A percentile compares a stretch with the other conserved stretches of the same genome.
Evolutionary conservation across 108 stramenopile species (phyloP).

Genomic region (Seminavis robusta): DNA sequence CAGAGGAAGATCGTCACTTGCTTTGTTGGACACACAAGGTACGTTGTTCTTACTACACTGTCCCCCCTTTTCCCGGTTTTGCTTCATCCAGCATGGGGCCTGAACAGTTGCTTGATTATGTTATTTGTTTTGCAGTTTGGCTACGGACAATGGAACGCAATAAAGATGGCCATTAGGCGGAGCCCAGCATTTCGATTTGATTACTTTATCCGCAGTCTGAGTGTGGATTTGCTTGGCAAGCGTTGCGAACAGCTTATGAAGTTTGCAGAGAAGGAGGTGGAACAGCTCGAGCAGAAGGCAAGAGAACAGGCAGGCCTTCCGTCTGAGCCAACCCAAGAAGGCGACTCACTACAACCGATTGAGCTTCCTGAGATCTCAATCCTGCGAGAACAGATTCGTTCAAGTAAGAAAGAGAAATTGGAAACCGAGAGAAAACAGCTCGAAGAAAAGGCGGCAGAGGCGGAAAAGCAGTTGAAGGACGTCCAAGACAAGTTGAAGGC

Average conservation of each 20-base stretch:
- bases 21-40: slow-evolving; percentile 82
- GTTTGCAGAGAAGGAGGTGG: slow-evolving; percentile 82
- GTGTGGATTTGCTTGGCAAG: slow-evolving; percentile 50
- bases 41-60: slow-evolving; percentile 8
- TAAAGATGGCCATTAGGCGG: slow-evolving; percentile 83
- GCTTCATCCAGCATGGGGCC: not conserved
- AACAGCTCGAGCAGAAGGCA: slow-evolving; percentile 63
- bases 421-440: slow-evolving; percentile 53
- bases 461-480: slow-evolving; percentile 63
- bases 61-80: not conserved
- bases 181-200: slow-evolving; percentile 83
- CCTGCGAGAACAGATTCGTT: slow-evolving; percentile 60
- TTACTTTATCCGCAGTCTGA: slow-evolving; percentile 68
- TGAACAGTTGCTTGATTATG: not conserved
- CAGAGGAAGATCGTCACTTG: slow-evolving; percentile 57
- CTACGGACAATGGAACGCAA: slow-evolving; percentile 86
- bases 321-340: slow-evolving; percentile 31
- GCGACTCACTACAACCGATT: slow-evolving; percentile 36
- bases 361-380: slow-evolving; percentile 55
- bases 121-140: slow-evolving; percentile 47
- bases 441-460: slow-evolving; percentile 64
- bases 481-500: slow-evolving; percentile 66
- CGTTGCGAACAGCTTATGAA: slow-evolving; percentile 86
- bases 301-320: slow-evolving; percentile 54
- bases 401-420: slow-evolving; percentile 30